Conservation (phyloP, 164 flowering plant species). For the Platanus orientalis region DNA sequence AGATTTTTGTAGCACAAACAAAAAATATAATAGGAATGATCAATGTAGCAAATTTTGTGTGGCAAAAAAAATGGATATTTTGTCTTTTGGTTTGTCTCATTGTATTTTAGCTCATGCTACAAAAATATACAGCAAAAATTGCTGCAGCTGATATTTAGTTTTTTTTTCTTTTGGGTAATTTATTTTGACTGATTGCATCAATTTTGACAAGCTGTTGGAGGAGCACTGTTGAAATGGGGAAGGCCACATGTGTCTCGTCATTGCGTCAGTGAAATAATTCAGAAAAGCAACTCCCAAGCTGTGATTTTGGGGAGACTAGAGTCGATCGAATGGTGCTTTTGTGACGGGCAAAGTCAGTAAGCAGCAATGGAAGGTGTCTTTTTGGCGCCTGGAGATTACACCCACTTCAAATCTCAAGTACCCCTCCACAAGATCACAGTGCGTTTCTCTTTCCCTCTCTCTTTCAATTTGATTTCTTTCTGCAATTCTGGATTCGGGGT, state of each 20-base stretch:
- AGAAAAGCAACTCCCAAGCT: too few species aligned
- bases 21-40: too few species aligned
- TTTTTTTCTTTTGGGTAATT: neutral
- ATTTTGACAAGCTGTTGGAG: neutral
- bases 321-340: constrained; percentile 4
- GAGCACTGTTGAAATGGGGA: neutral
- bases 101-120: too few species aligned
- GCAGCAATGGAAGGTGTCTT: constrained; percentile 43
- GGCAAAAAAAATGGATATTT: too few species aligned
- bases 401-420: constrained; percentile 96
- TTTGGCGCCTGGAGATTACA: constrained; percentile 94
- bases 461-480: too few species aligned
- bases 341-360: constrained; percentile 14
- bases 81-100: too few species aligned
- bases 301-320: neutral
- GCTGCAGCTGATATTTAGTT: too few species aligned
- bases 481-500: neutral
- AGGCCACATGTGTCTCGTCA: too few species aligned
- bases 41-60: too few species aligned
- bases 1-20: too few species aligned
- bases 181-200: too few species aligned
- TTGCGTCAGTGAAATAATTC: neutral
- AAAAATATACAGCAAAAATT: too few species aligned
- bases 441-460: constrained; percentile 24
- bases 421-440: constrained; percentile 99